Evolutionary conservation across 768 basidiomycete species (phyloP).

Genomic region (Rossbeevera mucosa): DNA sequence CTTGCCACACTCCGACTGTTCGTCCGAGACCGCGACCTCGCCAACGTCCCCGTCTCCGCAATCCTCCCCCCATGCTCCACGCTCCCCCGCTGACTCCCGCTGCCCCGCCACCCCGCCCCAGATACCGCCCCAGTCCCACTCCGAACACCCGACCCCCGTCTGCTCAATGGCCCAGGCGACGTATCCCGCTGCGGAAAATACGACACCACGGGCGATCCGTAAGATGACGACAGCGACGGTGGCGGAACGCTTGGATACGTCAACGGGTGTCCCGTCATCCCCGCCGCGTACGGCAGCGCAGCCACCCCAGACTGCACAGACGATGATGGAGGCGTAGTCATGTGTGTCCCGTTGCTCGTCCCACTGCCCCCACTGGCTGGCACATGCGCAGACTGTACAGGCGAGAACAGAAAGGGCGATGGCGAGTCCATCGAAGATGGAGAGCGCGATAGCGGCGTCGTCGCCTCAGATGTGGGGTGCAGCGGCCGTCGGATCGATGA

Average conservation of each 20-base stretch:
- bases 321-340: conserved; percentile 71
- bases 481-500: conserved; percentile 58
- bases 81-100: conserved; percentile 49
- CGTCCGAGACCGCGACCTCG: conserved; percentile 32
- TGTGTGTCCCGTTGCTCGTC: conserved; percentile 43
- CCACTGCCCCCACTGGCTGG: conserved; percentile 1
- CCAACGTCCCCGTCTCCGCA: conserved; percentile 62
- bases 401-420: conserved; percentile 66
- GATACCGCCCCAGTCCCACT: conserved; percentile 2
- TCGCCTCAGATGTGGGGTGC: conserved; percentile 45
- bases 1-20: conserved; percentile 39
- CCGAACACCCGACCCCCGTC: conserved; percentile 45
- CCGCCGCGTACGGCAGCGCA: conserved; percentile 13
- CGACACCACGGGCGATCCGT: conserved; percentile 62
- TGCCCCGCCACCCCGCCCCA: conserved; percentile 24
- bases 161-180: conserved; percentile 49
- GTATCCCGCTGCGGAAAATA: conserved; percentile 42
- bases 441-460: conserved; percentile 61
- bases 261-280: conserved; percentile 34
- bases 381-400: conserved; percentile 47
- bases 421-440: conserved; percentile 64
- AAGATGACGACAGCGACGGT: conserved; percentile 73
- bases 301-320: conserved; percentile 9
- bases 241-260: conserved; percentile 83
- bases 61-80: conserved; percentile 62